Base-by-base conservation (phyloP, 139 green algal genomes). In the Coelastrella sp. region DNA sequence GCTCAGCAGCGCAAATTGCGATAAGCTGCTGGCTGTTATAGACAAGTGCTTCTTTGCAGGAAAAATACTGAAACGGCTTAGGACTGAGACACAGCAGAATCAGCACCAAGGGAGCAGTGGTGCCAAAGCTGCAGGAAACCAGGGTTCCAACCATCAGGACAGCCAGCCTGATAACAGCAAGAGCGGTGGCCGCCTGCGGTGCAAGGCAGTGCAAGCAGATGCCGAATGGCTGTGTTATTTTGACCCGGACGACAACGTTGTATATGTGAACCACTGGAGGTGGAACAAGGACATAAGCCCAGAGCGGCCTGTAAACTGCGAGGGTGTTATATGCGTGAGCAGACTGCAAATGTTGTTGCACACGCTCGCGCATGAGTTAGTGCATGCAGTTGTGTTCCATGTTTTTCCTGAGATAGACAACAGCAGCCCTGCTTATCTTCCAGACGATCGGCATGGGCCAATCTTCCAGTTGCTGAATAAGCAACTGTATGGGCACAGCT, bases 401-500 rank as follows among this genome's bases (percentile, higher is more conserved):
- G 2, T 68, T 3, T 91, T 88, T 65, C 80, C 88, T 64, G 68
- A 74, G 5, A 88, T 91, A 3, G 88, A 91, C 17, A 3, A 4
- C 7, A 54, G 17, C 71, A 88, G 80, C 57, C 57, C 80, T 17
- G 71, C 88, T 4, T 91, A 91, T 47, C 22, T 88, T 0, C 7
- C 17, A 5, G 22, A 91, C 47, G 68, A 77, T 74, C 22, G 88
- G 16, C 88, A 91, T 17, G 88, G 88, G n/a, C 80, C 88, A 4
- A 56, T 88, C 16, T 91, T 91, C 32, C 57, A 76, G 57, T 73
- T 91, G 88, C 80, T 91, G 73, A 91, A 91, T 22, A 78, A 71
- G 80, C 68, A 88, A 71, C 60, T 91, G 22, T 91, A 83, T 84
- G 88, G 88, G 11, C 88, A 91, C 73, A 85, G 54, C 68, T 82